These are phyloP conservation scores for Aspergillus sp. DNA, from an alignment of 2,329 filamentous ascomycete genomes.

Conservation along the genomic window DNA sequence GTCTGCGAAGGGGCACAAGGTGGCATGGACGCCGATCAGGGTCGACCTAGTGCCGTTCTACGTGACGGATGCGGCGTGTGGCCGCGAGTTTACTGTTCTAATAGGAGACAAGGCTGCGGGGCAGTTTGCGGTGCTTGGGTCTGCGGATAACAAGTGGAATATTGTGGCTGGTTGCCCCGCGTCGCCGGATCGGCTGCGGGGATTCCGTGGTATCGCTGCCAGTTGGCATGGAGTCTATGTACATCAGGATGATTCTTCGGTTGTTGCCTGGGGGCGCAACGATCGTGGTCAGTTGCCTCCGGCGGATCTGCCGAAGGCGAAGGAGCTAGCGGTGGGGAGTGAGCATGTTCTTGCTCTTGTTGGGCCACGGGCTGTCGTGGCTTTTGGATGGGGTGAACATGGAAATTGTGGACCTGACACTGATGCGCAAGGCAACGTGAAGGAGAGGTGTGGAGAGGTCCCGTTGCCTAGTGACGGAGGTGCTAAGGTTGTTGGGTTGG, in stretches of 20 bases:
- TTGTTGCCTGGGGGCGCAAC: slow-evolving; percentile 77
- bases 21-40: slow-evolving; percentile 60
- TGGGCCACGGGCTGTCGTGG: slow-evolving; percentile 62
- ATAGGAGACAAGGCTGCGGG: slow-evolving; percentile 56
- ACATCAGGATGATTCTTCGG: slow-evolving; percentile 56
- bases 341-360: slow-evolving; percentile 82
- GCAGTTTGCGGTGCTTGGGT: slow-evolving; percentile 65
- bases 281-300: slow-evolving; percentile 81
- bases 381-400: slow-evolving; percentile 98
- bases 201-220: slow-evolving; percentile 65
- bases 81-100: slow-evolving; percentile 80
- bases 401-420: slow-evolving; percentile 80
- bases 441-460: slow-evolving; percentile 67
- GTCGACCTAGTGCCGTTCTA: slow-evolving; percentile 60
- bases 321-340: slow-evolving; percentile 74
- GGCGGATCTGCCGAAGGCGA: slow-evolving; percentile 55
- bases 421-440: slow-evolving; percentile 63
- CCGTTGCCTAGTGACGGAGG: slow-evolving; percentile 54
- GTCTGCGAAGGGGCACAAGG: slow-evolving; percentile 43
- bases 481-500: slow-evolving; percentile 59
- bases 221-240: slow-evolving; percentile 83
- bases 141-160: slow-evolving; percentile 63
- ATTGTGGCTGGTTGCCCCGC: slow-evolving; percentile 58
- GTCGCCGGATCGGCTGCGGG: slow-evolving; percentile 35
- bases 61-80: slow-evolving; percentile 69